Evolutionary conservation across 176 grass and related monocot genomes (phyloP).

Genomic region (Aegilops umbellulata): DNA sequence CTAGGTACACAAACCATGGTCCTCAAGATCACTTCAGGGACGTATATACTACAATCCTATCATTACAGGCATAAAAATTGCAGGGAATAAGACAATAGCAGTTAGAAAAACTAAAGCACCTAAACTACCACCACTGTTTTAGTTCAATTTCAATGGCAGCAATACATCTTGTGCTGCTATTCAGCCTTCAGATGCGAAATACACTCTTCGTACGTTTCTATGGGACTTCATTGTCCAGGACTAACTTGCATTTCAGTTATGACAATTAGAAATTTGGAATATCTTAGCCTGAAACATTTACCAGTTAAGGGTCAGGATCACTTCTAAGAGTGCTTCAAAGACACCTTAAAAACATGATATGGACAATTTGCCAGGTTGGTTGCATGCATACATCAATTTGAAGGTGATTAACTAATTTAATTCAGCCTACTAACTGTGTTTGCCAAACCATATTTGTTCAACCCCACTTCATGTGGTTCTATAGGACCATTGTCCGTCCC

Average conservation of each 20-base stretch:
- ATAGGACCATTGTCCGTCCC: not conserved
- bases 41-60: not conserved
- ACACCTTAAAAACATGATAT: not conserved
- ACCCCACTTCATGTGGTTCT: not conserved
- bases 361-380: not conserved
- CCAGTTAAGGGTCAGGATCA: not conserved
- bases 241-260: not conserved
- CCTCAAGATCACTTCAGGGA: not conserved
- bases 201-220: not conserved
- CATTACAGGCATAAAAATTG: not conserved
- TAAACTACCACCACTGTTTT: not conserved
- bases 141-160: not conserved
- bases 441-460: not conserved
- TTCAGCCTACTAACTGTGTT: not conserved
- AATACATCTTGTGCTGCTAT: not conserved
- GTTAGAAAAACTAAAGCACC: not conserved
- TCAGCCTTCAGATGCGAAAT: not conserved
- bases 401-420: not conserved
- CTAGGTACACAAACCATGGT: not conserved
- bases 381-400: not conserved
- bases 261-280: not conserved
- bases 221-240: not conserved
- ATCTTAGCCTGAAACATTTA: not conserved
- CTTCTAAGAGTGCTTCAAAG: not conserved
- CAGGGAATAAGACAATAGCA: not conserved